Evolutionary conservation across 495 filamentous ascomycete species (phyloP), one percentile per base, ranked within the genome.

Genomic region (Clohesyomyces aquaticus): DNA sequence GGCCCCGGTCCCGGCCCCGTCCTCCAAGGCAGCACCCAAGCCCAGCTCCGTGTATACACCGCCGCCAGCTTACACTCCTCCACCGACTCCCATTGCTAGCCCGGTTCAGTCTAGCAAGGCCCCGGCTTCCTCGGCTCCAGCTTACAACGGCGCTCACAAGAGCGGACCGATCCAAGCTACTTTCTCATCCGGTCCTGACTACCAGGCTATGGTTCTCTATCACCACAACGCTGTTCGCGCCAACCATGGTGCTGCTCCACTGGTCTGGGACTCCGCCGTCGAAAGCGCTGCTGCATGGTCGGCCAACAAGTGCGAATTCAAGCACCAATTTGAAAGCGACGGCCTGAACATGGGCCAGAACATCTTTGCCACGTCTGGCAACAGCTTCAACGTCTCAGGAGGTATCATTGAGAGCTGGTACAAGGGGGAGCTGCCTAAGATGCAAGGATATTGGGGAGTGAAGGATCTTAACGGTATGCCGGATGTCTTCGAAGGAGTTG

Each of bases 191-290:
- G 60, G 62, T 19, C 28, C 27, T n/a, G 64, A 73, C 45, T 88
- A 87, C 74, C 65, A 79, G 67, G 67, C 71, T 45, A 63, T 72
- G 4, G 75, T 83, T 16, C 71, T 93, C 41, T 79, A 85, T 70
- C 84, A 88, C 75, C 94, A 98, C 83, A 96, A 97, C 79, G 64
- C 86, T 42, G 89, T 92, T 76, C 93, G 94, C 68, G 81, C 82
- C 72, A 92, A 90, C 78, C 92, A 97, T 80, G 89, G 88, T 21
- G 84, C 85, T 32, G 69, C 73, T 16, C 82, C 78, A 38, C 66
- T 98, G 21, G 71, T 65, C 35, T 98, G 88, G 86, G 79, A 83
- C 63, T 72, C 78, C 3, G 75, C 76, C 49, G 80, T 91, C 42
- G 87, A 87, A 41, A 59, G 71, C n/a, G 88, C 79, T 45, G 92